Percentiles rank a stretch among this genome's conserved stretches.
phyloP scores from a whole-genome alignment of 2,329 filamentous ascomycete genomes.

The Colletotrichum sp. region DNA sequence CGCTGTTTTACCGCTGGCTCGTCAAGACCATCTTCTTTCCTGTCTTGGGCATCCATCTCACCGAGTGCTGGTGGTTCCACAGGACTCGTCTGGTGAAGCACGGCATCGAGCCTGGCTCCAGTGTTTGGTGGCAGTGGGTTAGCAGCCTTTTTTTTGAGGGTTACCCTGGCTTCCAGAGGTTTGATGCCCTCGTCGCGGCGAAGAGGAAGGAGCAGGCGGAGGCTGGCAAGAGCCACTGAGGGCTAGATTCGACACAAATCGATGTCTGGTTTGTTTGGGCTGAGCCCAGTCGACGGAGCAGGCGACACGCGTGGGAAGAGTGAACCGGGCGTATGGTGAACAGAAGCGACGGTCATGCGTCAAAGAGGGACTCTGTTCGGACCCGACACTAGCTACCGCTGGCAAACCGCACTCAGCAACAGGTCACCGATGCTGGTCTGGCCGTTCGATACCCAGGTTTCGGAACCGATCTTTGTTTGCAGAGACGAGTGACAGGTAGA shows the following conservation, averaged over 20 bases:
- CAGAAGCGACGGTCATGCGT: neutral
- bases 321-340: neutral
- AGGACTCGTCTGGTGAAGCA: slow-evolving; percentile 50
- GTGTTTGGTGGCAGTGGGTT: slow-evolving; percentile 63
- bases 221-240: slow-evolving; percentile 43
- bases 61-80: slow-evolving; percentile 65
- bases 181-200: slow-evolving; percentile 52
- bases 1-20: slow-evolving; percentile 61
- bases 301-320: neutral
- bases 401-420: neutral
- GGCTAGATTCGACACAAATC: neutral
- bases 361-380: neutral
- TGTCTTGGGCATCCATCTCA: slow-evolving; percentile 68
- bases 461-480: neutral
- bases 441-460: neutral
- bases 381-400: neutral
- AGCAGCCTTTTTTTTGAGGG: slow-evolving; percentile 60
- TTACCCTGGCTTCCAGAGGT: slow-evolving; percentile 50
- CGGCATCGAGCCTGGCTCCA: slow-evolving; percentile 48
- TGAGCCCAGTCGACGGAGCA: neutral
- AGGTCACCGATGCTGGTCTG: neutral
- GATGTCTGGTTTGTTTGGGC: neutral
- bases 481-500: neutral
- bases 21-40: slow-evolving; percentile 63
- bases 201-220: slow-evolving; percentile 45